Percentiles rank a stretch among this genome's conserved stretches.
Conservation (phyloP, 441 rosid genomes). For the Sinapis alba region DNA sequence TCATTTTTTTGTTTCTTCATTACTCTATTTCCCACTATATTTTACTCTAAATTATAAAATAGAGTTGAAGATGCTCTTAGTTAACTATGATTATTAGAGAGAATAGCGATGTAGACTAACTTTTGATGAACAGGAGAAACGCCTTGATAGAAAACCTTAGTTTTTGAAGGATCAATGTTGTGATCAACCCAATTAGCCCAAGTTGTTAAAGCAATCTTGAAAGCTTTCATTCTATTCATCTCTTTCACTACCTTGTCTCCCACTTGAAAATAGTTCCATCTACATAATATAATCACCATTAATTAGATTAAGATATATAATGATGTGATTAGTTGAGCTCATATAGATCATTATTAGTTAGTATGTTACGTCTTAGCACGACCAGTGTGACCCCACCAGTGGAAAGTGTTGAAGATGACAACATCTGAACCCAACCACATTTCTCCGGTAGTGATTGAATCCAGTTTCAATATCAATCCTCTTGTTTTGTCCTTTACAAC, state of each 20-base stretch:
- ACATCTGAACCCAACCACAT: conserved; percentile 49
- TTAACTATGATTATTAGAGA: neutral
- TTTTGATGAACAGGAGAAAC: conserved; percentile 46
- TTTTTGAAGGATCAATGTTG: conserved; percentile 50
- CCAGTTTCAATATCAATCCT: conserved; percentile 54
- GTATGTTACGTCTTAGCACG: conserved; percentile 30
- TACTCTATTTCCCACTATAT: too few species aligned
- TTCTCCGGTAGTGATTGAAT: conserved; percentile 44
- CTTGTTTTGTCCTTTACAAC: conserved; percentile 37
- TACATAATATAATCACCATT: conserved; percentile 33
- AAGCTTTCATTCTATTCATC: conserved; percentile 59
- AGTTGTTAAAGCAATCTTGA: conserved; percentile 53
- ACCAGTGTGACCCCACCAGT: conserved; percentile 61
- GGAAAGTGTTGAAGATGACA: conserved; percentile 59
- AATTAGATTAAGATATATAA: neutral
- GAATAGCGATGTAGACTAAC: conserved; percentile 33
- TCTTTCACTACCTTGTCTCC: conserved; percentile 40
- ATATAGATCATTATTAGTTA: neutral
- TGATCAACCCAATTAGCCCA: conserved; percentile 59
- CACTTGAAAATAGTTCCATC: conserved; percentile 57
- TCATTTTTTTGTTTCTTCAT: too few species aligned
- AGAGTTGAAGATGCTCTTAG: too few species aligned
- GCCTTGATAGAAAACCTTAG: conserved; percentile 57
- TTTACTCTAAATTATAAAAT: too few species aligned
- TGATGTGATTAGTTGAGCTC: neutral